Conservation (phyloP, 2,329 filamentous ascomycete species). For the Ceratocystis alfenasii region DNA sequence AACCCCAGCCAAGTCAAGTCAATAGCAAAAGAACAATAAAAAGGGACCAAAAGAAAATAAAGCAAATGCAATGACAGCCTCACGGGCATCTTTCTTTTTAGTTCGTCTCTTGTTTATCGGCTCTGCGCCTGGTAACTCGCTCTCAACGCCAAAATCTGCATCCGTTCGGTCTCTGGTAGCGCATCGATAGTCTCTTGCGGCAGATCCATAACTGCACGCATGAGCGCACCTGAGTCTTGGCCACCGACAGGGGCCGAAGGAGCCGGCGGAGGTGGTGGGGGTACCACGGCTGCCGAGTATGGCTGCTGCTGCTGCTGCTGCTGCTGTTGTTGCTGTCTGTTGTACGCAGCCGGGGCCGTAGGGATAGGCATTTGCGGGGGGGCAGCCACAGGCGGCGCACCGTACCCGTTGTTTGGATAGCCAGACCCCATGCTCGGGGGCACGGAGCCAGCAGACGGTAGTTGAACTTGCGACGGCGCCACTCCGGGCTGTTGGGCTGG, state of each 20-base stretch:
- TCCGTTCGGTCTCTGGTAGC: constrained; percentile 60
- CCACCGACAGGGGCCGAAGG: constrained; percentile 31
- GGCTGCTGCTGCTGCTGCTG: constrained; percentile 27
- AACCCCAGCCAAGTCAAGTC: not conserved
- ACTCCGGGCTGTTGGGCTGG: constrained; percentile 28
- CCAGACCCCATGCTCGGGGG: constrained; percentile 18
- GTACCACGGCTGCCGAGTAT: constrained; percentile 26
- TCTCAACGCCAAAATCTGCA: constrained; percentile 68
- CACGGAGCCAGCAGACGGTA: not conserved
- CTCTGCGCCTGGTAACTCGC: constrained; percentile 39
- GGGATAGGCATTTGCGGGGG: constrained; percentile 23
- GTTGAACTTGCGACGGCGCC: constrained; percentile 25
- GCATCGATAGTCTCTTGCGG: constrained; percentile 69
- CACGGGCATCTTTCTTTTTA: not conserved
- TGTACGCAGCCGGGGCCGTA: constrained; percentile 29
- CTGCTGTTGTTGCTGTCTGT: constrained; percentile 24
- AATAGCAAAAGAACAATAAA: constrained; percentile 6
- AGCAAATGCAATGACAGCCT: constrained; percentile 4
- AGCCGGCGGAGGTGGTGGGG: constrained; percentile 28
- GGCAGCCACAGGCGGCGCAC: constrained; percentile 30
- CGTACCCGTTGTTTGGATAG: constrained; percentile 27
- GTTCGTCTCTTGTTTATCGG: constrained; percentile 5
- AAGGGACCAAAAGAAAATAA: constrained; percentile 12
- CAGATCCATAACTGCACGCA: constrained; percentile 71
- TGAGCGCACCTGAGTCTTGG: constrained; percentile 57